Base-by-base conservation (phyloP, 331 rosid species). In the Prunus yedoensis region DNA sequence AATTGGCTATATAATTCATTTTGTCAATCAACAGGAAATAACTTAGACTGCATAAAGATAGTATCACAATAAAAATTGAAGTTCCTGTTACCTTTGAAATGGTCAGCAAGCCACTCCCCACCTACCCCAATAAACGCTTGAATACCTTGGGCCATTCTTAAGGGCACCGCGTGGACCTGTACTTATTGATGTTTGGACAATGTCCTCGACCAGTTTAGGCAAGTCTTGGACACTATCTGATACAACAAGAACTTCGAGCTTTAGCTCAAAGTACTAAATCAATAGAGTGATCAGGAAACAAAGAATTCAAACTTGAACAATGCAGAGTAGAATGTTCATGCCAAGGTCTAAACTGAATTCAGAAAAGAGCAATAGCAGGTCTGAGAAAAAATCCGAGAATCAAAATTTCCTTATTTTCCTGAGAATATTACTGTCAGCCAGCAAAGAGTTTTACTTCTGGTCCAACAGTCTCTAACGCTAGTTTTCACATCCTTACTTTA, bases 81-180 rank as follows among this genome's bases (percentile, higher is more conserved):
- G n/a, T n/a, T n/a, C n/a, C n/a, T n/a, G n/a, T n/a, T n/a, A n/a
- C n/a, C n/a, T n/a, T n/a, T n/a, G n/a, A n/a, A n/a, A n/a, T n/a
- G n/a, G n/a, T n/a, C n/a, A n/a, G n/a, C n/a, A n/a, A n/a, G n/a
- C n/a, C n/a, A n/a, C n/a, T n/a, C n/a, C n/a, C n/a, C n/a, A n/a
- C n/a, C n/a, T n/a, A n/a, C n/a, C n/a, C n/a, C n/a, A n/a, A n/a
- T n/a, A n/a, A n/a, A n/a, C n/a, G n/a, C n/a, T n/a, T n/a, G n/a
- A n/a, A n/a, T n/a, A n/a, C n/a, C n/a, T n/a, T n/a, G n/a, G n/a
- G n/a, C n/a, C n/a, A n/a, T n/a, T n/a, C 82, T 97, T 86, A 45
- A 92, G 45, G 62, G 90, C 91, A 52, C 99, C 99, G 51, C 97
- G 85, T 9, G 99, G 97, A 74, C 97, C 99, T 2, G 99, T 95